phyloP scores from a whole-genome alignment of 176 grass and related monocot species.

The Panicum miliaceum region DNA sequence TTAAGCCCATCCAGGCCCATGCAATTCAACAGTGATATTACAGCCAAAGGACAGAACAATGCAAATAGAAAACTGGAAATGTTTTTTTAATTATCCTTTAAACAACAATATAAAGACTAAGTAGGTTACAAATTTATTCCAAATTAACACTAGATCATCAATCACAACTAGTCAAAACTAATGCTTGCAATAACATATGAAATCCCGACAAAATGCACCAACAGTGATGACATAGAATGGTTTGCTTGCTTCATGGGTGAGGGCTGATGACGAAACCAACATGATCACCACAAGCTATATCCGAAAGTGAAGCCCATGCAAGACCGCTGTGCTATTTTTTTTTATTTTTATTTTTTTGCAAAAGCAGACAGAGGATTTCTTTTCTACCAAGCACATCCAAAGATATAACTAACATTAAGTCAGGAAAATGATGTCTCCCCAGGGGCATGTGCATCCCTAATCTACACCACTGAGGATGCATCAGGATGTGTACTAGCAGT shows the following conservation, averaged over 20 bases:
- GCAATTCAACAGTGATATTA: background rate
- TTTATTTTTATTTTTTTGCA: background rate
- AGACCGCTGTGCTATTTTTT: too few species aligned
- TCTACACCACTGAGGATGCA: background rate
- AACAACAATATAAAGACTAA: background rate
- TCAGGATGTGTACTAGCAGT: background rate
- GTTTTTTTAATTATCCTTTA: background rate
- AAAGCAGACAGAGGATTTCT: background rate
- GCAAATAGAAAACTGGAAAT: background rate
- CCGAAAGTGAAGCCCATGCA: background rate
- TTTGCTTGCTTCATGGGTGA: background rate
- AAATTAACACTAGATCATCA: background rate
- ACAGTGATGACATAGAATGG: background rate
- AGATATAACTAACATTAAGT: background rate
- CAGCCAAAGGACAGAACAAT: constrained; percentile 2
- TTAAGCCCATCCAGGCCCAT: background rate
- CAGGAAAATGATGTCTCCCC: background rate
- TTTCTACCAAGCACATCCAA: background rate
- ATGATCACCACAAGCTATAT: background rate
- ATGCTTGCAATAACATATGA: background rate
- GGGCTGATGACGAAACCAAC: background rate
- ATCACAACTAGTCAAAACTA: background rate
- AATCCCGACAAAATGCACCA: background rate
- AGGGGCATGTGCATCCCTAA: background rate
- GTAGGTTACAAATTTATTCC: background rate